phyloP scores from a whole-genome alignment of 306 rosid genomes.

The Lathyrus oleraceus region DNA sequence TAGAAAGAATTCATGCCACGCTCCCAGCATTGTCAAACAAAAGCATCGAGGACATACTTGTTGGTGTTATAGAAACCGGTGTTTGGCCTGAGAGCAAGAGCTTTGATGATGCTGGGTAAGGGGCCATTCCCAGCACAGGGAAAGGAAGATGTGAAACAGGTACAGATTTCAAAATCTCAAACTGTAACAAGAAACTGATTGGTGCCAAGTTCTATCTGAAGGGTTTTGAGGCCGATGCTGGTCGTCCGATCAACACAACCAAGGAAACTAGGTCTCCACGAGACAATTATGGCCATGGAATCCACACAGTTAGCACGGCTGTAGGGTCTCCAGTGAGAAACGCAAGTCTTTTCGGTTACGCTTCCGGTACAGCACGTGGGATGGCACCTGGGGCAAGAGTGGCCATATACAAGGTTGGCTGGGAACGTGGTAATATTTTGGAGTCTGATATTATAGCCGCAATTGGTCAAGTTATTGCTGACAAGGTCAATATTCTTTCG shows the following conservation, averaged over 20 bases:
- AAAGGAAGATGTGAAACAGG: conserved; percentile 69
- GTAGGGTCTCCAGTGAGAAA: conserved; percentile 59
- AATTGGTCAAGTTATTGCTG: conserved; percentile 65
- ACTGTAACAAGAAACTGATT: conserved; percentile 67
- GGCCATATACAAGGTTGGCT: conserved; percentile 73
- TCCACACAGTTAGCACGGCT: conserved; percentile 70
- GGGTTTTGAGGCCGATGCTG: conserved; percentile 50
- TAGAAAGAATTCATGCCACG: too few relatives aligned
- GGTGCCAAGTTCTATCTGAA: conserved; percentile 62
- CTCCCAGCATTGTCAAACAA: background rate
- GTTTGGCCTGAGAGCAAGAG: conserved; percentile 62
- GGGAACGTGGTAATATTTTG: conserved; percentile 48
- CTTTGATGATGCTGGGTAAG: conserved; percentile 50
- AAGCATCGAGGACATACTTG: conserved; percentile 39
- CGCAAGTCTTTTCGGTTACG: conserved; percentile 61
- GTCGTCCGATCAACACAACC: conserved; percentile 48
- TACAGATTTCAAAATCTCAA: conserved; percentile 51
- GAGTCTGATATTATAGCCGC: conserved; percentile 64
- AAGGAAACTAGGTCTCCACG: conserved; percentile 61
- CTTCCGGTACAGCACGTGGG: conserved; percentile 70
- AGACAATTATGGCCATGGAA: conserved; percentile 81
- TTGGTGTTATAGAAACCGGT: conserved; percentile 71
- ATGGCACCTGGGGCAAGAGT: conserved; percentile 70
- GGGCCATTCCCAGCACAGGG: conserved; percentile 69
- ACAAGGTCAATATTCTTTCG: conserved; percentile 63